Base-by-base conservation (phyloP, 768 basidiomycete genomes). In the Amanita pseudoporphyria region DNA sequence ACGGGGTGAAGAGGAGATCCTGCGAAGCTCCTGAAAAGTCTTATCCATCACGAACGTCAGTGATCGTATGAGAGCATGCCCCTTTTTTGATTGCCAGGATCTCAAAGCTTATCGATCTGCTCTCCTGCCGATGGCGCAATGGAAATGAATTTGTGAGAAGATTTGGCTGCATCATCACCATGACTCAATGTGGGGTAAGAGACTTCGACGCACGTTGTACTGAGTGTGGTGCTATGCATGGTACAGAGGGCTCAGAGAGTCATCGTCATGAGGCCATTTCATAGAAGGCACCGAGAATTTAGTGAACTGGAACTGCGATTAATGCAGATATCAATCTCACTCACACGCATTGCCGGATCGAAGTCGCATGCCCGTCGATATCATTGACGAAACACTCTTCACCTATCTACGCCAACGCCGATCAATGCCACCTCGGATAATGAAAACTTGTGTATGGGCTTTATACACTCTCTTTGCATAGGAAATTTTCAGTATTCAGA, bases 391-490 rank as follows among this genome's bases (percentile, higher is more conserved):
- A 26, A 43, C 16, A 14, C 21, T 3, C 24, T 22, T 22, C 30
- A 19, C 44, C 44, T 45, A 45, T 45, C 44, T 45, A 31, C 31
- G 32, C 44, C 32, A 45, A 36, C 30, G 5, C 31, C 44, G 33
- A 45, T 45, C 44, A 45, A 33, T 35, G 44, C 33, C 44, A 35
- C 18, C 19, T 16, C 31, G 30, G 31, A 21, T 35, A 33, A 21
- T 21, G 28, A 10, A 18, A 9, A 21, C 19, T 26, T 33, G 44
- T 33, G 32, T 32, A 32, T 21, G 28, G n/a, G n/a, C 40, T n/a
- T 24, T 41, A 14, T 3, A 28, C 40, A 24, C 24, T 26, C 12
- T 14, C 24, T 13, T n/a, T 37, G 16, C 36, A 42, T 24, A n/a
- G 36, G 6, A 37, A 37, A 16, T 16, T 9, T 9, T 42, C 22